phyloP scores from a whole-genome alignment of 768 basidiomycete species.

The Macrolepiota albuminosa region DNA sequence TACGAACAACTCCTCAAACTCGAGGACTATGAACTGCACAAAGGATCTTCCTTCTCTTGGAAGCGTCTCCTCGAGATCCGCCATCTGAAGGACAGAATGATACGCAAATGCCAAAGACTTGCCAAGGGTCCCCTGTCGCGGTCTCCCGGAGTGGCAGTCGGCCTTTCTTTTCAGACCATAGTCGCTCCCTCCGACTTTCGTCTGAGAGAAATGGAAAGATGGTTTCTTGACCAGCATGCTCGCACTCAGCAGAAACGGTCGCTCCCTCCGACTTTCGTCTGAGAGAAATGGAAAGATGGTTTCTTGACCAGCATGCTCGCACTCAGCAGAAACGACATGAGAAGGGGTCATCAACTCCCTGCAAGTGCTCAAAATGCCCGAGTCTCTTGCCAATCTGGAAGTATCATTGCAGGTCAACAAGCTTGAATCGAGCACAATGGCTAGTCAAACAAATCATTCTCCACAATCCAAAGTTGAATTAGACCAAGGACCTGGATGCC shows the following conservation, averaged over 20 bases:
- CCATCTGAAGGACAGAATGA: conserved; percentile 77
- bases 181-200: conserved; percentile 70
- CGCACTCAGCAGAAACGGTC: conserved; percentile 29
- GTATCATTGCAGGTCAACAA: conserved; percentile 6
- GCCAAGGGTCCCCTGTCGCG: conserved; percentile 36
- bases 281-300: conserved; percentile 80
- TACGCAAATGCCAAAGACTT: conserved; percentile 70
- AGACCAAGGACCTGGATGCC: conserved; percentile 10
- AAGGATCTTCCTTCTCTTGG: conserved; percentile 55
- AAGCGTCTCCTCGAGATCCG: conserved; percentile 69
- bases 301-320: conserved; percentile 49
- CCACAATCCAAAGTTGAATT: conserved; percentile 5
- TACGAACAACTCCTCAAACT: conserved; percentile 63
- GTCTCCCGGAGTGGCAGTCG: conserved; percentile 24
- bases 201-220: conserved; percentile 75
- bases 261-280: conserved; percentile 70
- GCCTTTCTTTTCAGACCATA: conserved; percentile 53
- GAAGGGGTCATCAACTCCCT: conserved; percentile 9
- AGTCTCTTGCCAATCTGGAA: conserved; percentile 1
- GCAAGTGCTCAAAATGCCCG: conserved; percentile 23
- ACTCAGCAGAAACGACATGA: conserved; percentile 16
- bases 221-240: conserved; percentile 58
- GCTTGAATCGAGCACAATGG: neutral
- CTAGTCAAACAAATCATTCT: neutral
- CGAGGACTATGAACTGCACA: conserved; percentile 57